phyloP scores from a whole-genome alignment of 1,139 yeast genomes.

The Saccharomycopsis hybrid region DNA sequence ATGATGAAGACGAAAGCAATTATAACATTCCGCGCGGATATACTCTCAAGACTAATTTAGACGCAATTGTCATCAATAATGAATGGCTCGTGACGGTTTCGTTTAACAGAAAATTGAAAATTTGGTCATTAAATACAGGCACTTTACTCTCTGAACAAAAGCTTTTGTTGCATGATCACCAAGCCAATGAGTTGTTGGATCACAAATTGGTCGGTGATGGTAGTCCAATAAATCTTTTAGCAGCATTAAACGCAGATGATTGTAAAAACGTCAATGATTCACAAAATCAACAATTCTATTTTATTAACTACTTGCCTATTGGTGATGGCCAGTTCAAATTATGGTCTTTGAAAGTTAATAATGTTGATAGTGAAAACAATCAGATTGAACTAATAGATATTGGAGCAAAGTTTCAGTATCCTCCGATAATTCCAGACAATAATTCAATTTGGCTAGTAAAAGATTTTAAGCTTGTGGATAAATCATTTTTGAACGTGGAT shows the following conservation, averaged over 20 bases:
- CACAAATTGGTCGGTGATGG: constrained; percentile 19
- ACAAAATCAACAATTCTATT: constrained; percentile 16
- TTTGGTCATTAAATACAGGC: constrained; percentile 49
- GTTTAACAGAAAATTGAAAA: constrained; percentile 42
- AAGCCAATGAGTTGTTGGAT: constrained; percentile 4
- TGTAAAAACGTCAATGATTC: no score
- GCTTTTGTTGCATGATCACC: no score
- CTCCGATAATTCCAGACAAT: constrained; percentile 27
- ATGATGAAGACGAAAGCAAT: constrained; percentile 25
- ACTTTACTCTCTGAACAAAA: constrained; percentile 30
- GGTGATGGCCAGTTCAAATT: constrained; percentile 40
- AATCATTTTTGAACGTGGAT: constrained; percentile 25
- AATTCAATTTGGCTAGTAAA: constrained; percentile 46
- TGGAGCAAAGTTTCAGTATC: constrained; percentile 27
- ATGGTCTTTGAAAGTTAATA: constrained; percentile 30
- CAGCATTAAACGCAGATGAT: no score
- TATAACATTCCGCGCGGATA: constrained; percentile 24
- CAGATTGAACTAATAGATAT: constrained; percentile 29
- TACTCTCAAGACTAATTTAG: constrained; percentile 30
- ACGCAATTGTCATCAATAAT: constrained; percentile 23
- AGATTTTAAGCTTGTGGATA: constrained; percentile 30
- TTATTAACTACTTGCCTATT: constrained; percentile 36
- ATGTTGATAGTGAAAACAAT: constrained; percentile 24
- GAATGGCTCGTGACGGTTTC: constrained; percentile 34
- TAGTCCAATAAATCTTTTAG: constrained; percentile 7